These are phyloP conservation scores for Triticum timopheevii DNA, from an alignment of 176 grass and related monocot species.

Conservation along the genomic window DNA sequence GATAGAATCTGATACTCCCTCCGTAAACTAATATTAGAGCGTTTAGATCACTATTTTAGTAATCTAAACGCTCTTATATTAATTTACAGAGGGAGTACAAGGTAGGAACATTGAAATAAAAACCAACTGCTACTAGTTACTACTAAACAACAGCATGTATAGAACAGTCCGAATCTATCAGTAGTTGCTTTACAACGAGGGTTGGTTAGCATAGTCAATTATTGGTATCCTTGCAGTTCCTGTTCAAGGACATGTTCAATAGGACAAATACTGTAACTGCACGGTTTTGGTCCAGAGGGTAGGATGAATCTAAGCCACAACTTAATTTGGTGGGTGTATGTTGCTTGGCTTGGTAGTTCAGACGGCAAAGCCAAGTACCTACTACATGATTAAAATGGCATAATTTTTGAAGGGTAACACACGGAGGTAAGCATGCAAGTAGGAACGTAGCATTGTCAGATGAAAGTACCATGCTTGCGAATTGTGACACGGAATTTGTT, in stretches of 20 bases:
- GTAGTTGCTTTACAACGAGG: background rate
- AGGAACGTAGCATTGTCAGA: background rate
- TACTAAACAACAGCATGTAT: background rate
- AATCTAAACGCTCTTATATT: too few relatives aligned
- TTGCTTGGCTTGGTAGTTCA: background rate
- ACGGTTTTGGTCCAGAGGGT: background rate
- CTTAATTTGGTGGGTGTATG: slow-evolving; percentile 4
- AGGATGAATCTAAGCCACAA: background rate
- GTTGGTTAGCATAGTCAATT: background rate
- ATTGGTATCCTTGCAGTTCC: background rate
- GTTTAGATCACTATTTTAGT: too few relatives aligned
- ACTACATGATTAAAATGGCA: background rate
- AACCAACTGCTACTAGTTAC: background rate
- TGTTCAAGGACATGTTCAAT: slow-evolving; percentile 1
- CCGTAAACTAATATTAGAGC: too few relatives aligned
- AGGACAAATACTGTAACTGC: background rate
- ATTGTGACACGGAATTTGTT: background rate
- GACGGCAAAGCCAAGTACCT: background rate
- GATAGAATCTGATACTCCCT: background rate
- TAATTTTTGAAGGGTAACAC: background rate
- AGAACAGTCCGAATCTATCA: background rate
- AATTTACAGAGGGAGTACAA: background rate
- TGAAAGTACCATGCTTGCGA: background rate
- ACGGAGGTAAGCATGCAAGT: background rate
- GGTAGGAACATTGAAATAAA: background rate